phyloP scores from a whole-genome alignment of 768 basidiomycete species.

The Xerocomellus amylosporus region DNA sequence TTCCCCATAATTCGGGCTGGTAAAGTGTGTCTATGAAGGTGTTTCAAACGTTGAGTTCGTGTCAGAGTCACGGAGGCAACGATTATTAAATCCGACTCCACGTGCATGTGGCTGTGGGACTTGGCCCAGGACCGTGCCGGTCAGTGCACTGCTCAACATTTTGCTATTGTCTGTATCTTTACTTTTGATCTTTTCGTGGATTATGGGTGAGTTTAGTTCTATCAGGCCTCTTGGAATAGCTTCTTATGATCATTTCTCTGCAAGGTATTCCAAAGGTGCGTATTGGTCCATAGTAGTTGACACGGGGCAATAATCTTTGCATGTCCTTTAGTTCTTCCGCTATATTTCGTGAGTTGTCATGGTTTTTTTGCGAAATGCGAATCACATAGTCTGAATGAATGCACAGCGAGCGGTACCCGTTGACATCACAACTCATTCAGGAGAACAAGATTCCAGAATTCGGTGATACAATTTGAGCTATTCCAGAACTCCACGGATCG shows the following conservation, averaged over 20 bases:
- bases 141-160: neutral
- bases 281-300: neutral
- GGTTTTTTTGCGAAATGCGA: neutral
- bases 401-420: conserved; percentile 88
- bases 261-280: conserved; percentile 67
- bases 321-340: conserved; percentile 76
- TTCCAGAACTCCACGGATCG: neutral
- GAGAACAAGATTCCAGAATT: conserved; percentile 99
- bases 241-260: conserved; percentile 2
- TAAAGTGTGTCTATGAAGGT: neutral
- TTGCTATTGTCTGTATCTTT: conserved; percentile 5
- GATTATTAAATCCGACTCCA: neutral
- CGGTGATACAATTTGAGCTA: conserved; percentile 45
- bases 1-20: neutral
- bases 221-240: rapidly evolving
- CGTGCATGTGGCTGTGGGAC: conserved; percentile 16
- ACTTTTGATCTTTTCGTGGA: conserved; percentile 5
- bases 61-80: no score
- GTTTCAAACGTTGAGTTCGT: no score
- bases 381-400: conserved; percentile 11
- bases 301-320: conserved; percentile 5
- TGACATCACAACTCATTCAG: conserved; percentile 96
- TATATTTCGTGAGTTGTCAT: conserved; percentile 75
- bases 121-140: neutral
- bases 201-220: conserved; percentile 22